phyloP scores from a whole-genome alignment of 2,329 filamentous ascomycete genomes.

The Aspergillaceae sp. region DNA sequence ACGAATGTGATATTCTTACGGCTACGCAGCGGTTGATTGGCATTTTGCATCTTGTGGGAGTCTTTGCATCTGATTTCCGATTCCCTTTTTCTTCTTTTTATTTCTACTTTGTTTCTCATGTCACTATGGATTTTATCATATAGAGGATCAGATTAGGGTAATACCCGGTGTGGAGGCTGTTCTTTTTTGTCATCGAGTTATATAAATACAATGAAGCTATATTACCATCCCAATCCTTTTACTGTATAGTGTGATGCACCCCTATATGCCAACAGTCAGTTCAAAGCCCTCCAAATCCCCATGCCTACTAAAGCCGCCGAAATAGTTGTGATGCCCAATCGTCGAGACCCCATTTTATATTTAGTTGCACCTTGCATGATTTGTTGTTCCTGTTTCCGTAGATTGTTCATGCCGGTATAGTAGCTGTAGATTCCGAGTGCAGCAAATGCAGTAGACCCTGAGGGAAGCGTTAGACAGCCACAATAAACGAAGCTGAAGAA shows the following conservation, averaged over 20 bases:
- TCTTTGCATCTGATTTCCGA: slow-evolving; percentile 20
- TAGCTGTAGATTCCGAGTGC: slow-evolving; percentile 72
- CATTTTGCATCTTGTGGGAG: slow-evolving; percentile 25
- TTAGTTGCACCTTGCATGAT: slow-evolving; percentile 62
- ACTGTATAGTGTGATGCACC: not conserved
- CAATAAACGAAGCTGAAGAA: not conserved
- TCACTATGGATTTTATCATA: slow-evolving; percentile 20
- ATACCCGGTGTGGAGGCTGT: slow-evolving; percentile 29
- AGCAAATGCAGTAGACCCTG: slow-evolving; percentile 66
- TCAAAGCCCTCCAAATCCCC: slow-evolving; percentile 60
- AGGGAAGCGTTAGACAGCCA: not conserved
- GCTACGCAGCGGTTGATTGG: slow-evolving; percentile 23
- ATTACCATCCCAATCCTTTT: not conserved
- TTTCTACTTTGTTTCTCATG: slow-evolving; percentile 5
- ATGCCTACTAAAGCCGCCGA: slow-evolving; percentile 60
- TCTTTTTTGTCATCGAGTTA: slow-evolving; percentile 8
- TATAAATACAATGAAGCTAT: slow-evolving; percentile 4
- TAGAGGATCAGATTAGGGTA: slow-evolving; percentile 26
- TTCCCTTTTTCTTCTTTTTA: slow-evolving; percentile 7
- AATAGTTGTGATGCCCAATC: slow-evolving; percentile 57
- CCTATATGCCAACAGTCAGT: slow-evolving; percentile 26
- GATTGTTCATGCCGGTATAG: slow-evolving; percentile 62
- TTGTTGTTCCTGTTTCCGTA: slow-evolving; percentile 52
- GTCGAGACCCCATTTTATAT: slow-evolving; percentile 64
- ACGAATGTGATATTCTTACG: slow-evolving; percentile 26